Base-by-base conservation (phyloP, 306 rosid genomes). In the Cucurbita argyrosperma region DNA sequence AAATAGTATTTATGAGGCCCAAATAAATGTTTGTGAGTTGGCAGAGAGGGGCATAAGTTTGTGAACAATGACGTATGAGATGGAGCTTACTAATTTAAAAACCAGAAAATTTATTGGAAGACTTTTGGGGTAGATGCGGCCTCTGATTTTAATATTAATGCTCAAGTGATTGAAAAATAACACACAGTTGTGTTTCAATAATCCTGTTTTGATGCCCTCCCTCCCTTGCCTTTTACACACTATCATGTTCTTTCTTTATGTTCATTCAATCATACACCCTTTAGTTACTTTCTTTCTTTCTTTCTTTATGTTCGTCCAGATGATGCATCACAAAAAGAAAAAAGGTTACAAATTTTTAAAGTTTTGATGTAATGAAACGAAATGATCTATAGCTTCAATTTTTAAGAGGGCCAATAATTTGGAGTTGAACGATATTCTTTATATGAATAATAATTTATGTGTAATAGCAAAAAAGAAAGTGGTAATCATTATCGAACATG, bases 401-500 rank as follows among this genome's bases (percentile, higher is more conserved):
- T 5, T 7, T 5, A 12, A 18, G 74, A 69, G 18, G 10, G 43
- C 11, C 42, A 47, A 69, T 15, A 59, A 61, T 50, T 40, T 8
- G 71, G 2, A 4, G 16, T 14, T 10, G 49, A 49, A 51, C 5
- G 15, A 59, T 37, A 30, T 30, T 16, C 4, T n/a, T 18, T 39
- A 42, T 19, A 42, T n/a, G 3, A 64, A 64, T 61, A 3, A 23
- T 26, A 26, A 58, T 26, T 8, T 43, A 65, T 13, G 19, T 15
- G 16, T 35, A 35, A 37, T 4, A 5, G n/a, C 10, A 55, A 54
- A 46, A 19, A 73, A 38, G 42, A 39, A 71, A 59, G 82, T 72
- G 78, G 82, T 82, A 76, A 90, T 83, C 77, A 93, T 85, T 67
- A 83, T 76, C 76, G 96, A 90, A 93, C 98, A 80, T 90, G 97